A percentile compares a stretch with the other conserved stretches of the same genome.
phyloP scores from a whole-genome alignment of 176 grass and related monocot genomes.

The Poa pratensis region DNA sequence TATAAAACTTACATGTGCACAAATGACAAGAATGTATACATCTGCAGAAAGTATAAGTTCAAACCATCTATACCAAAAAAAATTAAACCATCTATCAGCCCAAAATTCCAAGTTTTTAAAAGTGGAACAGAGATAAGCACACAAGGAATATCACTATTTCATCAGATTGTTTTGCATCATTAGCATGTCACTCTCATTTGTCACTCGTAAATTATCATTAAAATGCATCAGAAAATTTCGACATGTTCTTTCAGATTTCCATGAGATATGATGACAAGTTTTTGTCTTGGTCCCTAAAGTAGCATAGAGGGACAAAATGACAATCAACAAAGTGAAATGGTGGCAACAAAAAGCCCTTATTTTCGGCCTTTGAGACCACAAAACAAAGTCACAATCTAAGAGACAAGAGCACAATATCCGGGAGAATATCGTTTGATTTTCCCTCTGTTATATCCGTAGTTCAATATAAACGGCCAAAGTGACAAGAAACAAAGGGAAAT shows the following conservation, averaged over 20 bases:
- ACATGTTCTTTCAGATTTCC: background rate
- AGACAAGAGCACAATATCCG: conserved; percentile 24
- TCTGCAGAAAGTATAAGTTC: too few species aligned
- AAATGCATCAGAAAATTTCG: background rate
- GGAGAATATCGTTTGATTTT: conserved; percentile 34
- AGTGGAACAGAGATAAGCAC: background rate
- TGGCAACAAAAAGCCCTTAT: conserved; percentile 30
- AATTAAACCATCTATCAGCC: too few species aligned
- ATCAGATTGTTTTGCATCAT: background rate
- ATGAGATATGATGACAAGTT: background rate
- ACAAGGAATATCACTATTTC: background rate
- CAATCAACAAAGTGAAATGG: conserved; percentile 25
- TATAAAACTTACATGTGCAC: too few species aligned
- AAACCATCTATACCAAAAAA: too few species aligned
- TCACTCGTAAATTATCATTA: background rate
- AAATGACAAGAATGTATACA: too few species aligned
- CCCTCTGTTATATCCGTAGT: conserved; percentile 22
- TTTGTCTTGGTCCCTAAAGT: conserved; percentile 15
- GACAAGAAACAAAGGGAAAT: background rate
- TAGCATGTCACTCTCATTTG: background rate
- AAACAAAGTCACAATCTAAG: conserved; percentile 6
- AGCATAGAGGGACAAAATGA: conserved; percentile 38
- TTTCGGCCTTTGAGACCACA: conserved; percentile 26
- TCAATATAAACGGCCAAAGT: background rate
- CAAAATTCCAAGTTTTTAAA: background rate